Conservation (phyloP, 1,284 basidiomycete species). For the Tausonia pullulans region DNA sequence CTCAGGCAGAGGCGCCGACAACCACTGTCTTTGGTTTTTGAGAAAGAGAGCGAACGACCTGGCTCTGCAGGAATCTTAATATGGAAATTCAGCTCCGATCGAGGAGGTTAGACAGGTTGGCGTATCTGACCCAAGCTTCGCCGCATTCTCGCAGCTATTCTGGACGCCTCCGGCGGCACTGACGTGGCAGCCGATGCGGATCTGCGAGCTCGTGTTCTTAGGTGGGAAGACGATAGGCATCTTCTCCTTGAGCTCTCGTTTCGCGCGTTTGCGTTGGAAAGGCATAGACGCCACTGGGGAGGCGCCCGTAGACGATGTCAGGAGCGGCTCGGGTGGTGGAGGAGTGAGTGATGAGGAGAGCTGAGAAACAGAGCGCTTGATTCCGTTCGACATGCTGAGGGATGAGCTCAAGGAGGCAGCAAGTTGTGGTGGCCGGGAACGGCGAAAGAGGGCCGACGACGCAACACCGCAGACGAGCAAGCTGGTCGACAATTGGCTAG, state of each 20-base stretch:
- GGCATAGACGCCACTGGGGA: no score
- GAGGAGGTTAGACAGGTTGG: background rate
- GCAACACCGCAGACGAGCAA: no score
- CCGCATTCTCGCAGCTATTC: conserved; percentile 58
- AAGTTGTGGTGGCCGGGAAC: no score
- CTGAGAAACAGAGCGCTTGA: no score
- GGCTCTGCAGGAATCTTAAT: conserved; percentile 33
- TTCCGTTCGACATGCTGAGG: no score
- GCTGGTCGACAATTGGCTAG: no score
- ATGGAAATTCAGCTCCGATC: background rate
- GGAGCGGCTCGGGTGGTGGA: no score
- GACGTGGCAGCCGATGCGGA: conserved; percentile 60
- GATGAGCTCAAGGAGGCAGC: no score
- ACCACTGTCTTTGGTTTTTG: conserved; percentile 73
- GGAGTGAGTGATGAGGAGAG: no score
- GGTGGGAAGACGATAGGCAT: background rate
- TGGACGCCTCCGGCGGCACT: conserved; percentile 68
- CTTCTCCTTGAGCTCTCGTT: background rate
- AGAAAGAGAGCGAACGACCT: conserved; percentile 74
- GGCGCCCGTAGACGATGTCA: no score
- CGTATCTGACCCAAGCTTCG: conserved; percentile 48
- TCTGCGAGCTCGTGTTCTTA: background rate
- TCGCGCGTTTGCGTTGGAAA: background rate
- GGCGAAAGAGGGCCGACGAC: no score
- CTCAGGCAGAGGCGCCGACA: conserved; percentile 46